Evolutionary conservation across 2,329 filamentous ascomycete genomes (phyloP).

Genomic region (Lecanicillium sp.): DNA sequence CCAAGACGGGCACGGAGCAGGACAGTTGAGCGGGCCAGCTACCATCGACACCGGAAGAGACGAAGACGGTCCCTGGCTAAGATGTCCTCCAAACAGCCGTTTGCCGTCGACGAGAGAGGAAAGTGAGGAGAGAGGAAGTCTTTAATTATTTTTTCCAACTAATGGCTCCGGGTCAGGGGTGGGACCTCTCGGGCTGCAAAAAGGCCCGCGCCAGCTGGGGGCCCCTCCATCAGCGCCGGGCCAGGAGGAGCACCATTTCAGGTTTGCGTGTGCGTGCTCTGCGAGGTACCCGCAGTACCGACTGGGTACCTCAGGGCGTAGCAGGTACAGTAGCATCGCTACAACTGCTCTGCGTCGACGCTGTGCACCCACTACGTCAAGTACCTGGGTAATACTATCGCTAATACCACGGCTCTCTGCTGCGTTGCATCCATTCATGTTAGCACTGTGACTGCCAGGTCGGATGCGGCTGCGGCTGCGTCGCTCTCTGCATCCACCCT

Average conservation of each 20-base stretch:
- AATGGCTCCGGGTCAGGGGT: conserved; percentile 15
- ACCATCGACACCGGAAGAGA: conserved; percentile 4
- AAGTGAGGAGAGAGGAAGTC: conserved; percentile 2
- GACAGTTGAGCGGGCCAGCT: conserved; percentile 6
- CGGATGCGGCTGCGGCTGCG: too few species aligned
- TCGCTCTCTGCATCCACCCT: too few species aligned
- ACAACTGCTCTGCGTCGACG: too few species aligned
- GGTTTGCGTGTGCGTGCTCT: background rate
- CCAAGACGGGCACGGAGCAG: background rate
- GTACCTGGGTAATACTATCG: too few species aligned
- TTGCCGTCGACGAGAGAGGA: conserved; percentile 6
- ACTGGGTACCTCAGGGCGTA: too few species aligned
- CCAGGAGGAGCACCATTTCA: background rate
- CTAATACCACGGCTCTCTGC: too few species aligned
- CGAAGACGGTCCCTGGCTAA: conserved; percentile 12
- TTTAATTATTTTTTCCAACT: conserved; percentile 14
- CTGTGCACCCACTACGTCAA: too few species aligned
- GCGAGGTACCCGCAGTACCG: too few species aligned
- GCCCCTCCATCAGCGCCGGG: conserved; percentile 4
- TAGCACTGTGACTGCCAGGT: too few species aligned
- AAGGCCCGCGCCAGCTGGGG: conserved; percentile 8
- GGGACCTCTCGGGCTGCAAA: conserved; percentile 13
- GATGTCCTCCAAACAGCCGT: conserved; percentile 11
- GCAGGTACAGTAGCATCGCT: too few species aligned
- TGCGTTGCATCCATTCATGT: too few species aligned